These are phyloP conservation scores for Aurantiochytrium sp. DNA, from an alignment of 108 stramenopile species.

Conservation along the genomic window DNA sequence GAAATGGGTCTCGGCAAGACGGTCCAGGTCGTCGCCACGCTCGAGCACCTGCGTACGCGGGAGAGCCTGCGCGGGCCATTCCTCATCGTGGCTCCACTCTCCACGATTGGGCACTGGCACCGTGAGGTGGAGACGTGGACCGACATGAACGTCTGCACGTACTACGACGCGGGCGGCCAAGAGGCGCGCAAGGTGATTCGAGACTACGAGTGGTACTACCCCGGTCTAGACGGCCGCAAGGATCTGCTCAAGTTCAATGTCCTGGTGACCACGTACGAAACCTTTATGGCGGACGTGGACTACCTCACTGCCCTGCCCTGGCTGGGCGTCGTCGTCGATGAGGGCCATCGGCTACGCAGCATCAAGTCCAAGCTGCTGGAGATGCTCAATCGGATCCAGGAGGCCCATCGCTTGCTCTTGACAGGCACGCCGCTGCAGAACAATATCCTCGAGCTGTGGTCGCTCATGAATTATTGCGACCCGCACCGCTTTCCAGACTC, in stretches of 20 bases:
- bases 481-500: conserved; percentile 79
- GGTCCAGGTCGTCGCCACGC: conserved; percentile 86
- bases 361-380: conserved; percentile 84
- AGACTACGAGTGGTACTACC: conserved; percentile 94
- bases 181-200: conserved; percentile 92
- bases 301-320: conserved; percentile 66
- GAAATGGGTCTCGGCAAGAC: conserved; percentile 84
- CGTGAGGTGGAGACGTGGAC: conserved; percentile 96
- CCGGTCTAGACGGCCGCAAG: conserved; percentile 19
- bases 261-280: conserved; percentile 88
- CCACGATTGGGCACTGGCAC: conserved; percentile 96
- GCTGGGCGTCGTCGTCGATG: conserved; percentile 54
- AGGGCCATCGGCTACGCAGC: conserved; percentile 72
- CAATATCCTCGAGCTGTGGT: conserved; percentile 91
- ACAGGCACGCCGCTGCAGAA: conserved; percentile 99
- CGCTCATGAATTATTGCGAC: conserved; percentile 92
- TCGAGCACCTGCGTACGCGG: conserved; percentile 84
- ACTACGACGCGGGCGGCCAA: conserved; percentile 78
- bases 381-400: conserved; percentile 84
- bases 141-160: conserved; percentile 88
- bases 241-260: conserved; percentile 61
- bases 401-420: conserved; percentile 84
- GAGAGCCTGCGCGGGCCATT: conserved; percentile 87
- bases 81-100: conserved; percentile 88
- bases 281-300: conserved; percentile 79